Evolutionary conservation across 495 filamentous ascomycete genomes (phyloP).

Genomic region (Penicillium cataractarum): DNA sequence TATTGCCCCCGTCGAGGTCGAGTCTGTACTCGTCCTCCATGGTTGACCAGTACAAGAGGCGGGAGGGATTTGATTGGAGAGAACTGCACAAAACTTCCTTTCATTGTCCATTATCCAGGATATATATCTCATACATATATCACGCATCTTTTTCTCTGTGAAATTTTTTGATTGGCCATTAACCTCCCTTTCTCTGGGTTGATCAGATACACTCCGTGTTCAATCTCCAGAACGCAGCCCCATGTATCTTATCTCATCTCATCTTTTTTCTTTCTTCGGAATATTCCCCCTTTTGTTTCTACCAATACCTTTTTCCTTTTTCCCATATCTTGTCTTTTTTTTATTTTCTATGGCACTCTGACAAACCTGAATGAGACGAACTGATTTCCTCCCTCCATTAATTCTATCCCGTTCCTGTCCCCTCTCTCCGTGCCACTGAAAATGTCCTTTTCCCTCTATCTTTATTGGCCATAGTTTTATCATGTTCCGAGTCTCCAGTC

Average conservation of each 20-base stretch:
- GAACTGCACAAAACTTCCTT: constrained; percentile 37
- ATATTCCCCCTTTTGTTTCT: constrained; percentile 40
- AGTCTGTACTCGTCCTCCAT: background rate
- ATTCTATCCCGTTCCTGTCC: constrained; percentile 12
- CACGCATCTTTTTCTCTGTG: constrained; percentile 37
- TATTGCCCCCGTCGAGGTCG: background rate
- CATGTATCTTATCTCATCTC: constrained; percentile 30
- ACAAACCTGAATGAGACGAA: constrained; percentile 31
- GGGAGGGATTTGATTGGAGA: background rate
- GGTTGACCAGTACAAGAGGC: background rate
- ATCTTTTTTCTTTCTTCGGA: constrained; percentile 27
- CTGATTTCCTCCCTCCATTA: constrained; percentile 2
- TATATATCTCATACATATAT: constrained; percentile 21
- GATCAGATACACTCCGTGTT: constrained; percentile 34
- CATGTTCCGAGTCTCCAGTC: constrained; percentile 4
- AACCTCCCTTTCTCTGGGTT: constrained; percentile 25
- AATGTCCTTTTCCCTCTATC: constrained; percentile 12
- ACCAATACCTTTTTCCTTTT: constrained; percentile 22
- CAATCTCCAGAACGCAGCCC: constrained; percentile 11
- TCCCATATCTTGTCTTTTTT: constrained; percentile 13
- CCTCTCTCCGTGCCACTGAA: constrained; percentile 19
- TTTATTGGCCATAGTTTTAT: constrained; percentile 25
- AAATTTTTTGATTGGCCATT: constrained; percentile 33
- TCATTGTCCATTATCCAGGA: constrained; percentile 34
- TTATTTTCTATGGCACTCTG: constrained; percentile 27